These are phyloP conservation scores for Clitopilus passeckerianus DNA, from an alignment of 768 basidiomycete genomes.

Conservation along the genomic window DNA sequence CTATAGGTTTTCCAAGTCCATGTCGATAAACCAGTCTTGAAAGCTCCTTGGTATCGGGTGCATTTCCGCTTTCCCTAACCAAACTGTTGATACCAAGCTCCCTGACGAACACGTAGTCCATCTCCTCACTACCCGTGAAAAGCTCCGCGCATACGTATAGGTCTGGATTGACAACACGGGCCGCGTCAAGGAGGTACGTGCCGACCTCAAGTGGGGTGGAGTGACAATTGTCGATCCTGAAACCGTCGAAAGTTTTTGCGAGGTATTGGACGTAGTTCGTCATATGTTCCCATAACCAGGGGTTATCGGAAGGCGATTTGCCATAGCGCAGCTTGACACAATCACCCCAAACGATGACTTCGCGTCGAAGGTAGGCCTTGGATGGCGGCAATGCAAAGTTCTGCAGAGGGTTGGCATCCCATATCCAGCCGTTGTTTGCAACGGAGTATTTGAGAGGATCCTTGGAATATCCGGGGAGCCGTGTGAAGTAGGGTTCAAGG, in stretches of 20 bases:
- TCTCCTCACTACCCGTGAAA: constrained; percentile 94
- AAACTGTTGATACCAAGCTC: constrained; percentile 91
- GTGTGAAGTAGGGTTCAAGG: constrained; percentile 91
- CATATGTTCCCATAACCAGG: constrained; percentile 95
- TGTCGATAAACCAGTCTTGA: constrained; percentile 85
- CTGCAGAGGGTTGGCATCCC: constrained; percentile 89
- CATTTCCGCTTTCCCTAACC: constrained; percentile 94
- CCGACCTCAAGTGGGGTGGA: constrained; percentile 97
- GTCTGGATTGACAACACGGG: constrained; percentile 82
- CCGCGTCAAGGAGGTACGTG: constrained; percentile 88
- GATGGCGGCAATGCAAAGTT: constrained; percentile 93
- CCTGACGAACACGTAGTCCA: constrained; percentile 88
- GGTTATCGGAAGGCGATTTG: constrained; percentile 69
- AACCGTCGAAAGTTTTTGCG: constrained; percentile 86
- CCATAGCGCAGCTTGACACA: constrained; percentile 99
- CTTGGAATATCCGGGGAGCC: constrained; percentile 43
- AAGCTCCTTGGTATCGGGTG: constrained; percentile 82
- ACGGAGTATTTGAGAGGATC: constrained; percentile 67
- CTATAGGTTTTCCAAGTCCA: constrained; percentile 92
- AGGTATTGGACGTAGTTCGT: constrained; percentile 75
- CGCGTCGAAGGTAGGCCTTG: constrained; percentile 91
- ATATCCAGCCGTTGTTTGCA: constrained; percentile 99
- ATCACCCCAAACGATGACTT: constrained; percentile 97
- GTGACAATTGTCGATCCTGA: constrained; percentile 98
- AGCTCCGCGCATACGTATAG: constrained; percentile 97